Evolutionary conservation across 1,139 yeast genomes (phyloP), one percentile per base, ranked within the genome.

Genomic region (Meyerozyma sp.): DNA sequence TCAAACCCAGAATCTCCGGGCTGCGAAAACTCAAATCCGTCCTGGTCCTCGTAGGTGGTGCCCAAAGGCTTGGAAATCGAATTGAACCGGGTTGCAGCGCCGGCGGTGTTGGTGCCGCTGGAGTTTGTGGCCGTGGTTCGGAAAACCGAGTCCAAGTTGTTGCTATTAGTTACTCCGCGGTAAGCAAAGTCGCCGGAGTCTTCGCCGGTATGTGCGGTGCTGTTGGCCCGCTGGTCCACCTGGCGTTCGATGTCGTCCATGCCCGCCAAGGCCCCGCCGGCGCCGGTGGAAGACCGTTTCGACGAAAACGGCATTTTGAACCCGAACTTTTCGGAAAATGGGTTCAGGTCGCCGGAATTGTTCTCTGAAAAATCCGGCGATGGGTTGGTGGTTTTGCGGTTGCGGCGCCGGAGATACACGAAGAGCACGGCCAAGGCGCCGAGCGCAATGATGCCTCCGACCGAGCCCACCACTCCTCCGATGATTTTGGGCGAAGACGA

Each of bases 381-480:
- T 50, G 70, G 77, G 56, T 73, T 73, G 42, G 70, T 66, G 26
- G 57, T 47, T 25, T 55, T 53, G 40, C 59, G 55, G 47, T 57
- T 62, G 34, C 73, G 54, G 44, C 59, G 65, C 46, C 62, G 70
- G 48, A 71, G 54, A 46, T 66, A 64, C 30, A 72, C 52, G 49
- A 71, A 68, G 16, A 70, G 49, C 13, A 68, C 62, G 23, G 69
- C 74, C 13, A 70, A 50, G 5, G 60, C 61, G 1, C 73, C 75
- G 42, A 73, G 66, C 8, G 70, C 62, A 35, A 73, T 66, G 16
- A 72, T 62, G 3, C 78, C 78, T 11, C 77, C 78, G 32, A 73
- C 68, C 5, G 76, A 71, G 1, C 78, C 78, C 8, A 73, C 77
- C 20, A 73, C 55, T 0, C 78, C 77, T 7, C 78, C 78, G 40